Percentiles rank a stretch among this genome's conserved stretches.
phyloP scores from a whole-genome alignment of 148 eudicot genomes.

The Spergularia marina region DNA sequence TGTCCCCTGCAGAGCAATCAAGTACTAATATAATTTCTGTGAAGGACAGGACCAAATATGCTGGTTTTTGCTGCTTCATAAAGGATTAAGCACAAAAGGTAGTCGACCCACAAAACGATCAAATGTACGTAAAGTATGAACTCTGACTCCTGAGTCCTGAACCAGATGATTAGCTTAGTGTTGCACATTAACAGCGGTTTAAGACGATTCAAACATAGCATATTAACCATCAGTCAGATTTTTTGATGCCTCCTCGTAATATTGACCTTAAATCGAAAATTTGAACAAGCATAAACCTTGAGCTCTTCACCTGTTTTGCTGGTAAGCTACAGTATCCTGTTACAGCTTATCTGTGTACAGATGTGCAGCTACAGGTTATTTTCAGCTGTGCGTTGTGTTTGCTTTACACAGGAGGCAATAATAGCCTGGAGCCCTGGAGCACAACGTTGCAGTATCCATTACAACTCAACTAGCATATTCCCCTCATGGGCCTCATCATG shows the following conservation, averaged over 20 bases:
- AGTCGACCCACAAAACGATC: too few relatives aligned
- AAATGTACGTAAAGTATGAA: too few relatives aligned
- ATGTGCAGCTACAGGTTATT: not conserved
- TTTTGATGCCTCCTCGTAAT: not conserved
- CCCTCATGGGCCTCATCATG: too few relatives aligned
- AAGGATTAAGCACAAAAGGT: not conserved
- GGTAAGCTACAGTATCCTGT: not conserved
- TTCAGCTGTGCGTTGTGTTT: too few relatives aligned
- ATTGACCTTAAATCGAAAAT: not conserved
- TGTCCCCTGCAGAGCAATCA: conserved; percentile 41
- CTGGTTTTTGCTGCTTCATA: not conserved
- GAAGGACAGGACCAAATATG: not conserved
- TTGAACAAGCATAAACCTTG: not conserved
- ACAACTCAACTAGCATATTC: too few relatives aligned
- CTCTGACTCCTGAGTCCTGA: too few relatives aligned
- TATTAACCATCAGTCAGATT: not conserved
- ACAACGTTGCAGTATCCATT: too few relatives aligned
- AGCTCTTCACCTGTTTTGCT: not conserved
- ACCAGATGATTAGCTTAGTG: too few relatives aligned
- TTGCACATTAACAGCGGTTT: too few relatives aligned
- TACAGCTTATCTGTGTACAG: not conserved
- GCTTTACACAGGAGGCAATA: too few relatives aligned
- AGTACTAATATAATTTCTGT: not conserved
- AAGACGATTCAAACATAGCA: too few relatives aligned
- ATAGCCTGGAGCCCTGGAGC: too few relatives aligned